Percentiles rank a stretch among this genome's conserved stretches.
Conservation (phyloP, 768 basidiomycete genomes). For the Hebeloma cylindrosporum region DNA sequence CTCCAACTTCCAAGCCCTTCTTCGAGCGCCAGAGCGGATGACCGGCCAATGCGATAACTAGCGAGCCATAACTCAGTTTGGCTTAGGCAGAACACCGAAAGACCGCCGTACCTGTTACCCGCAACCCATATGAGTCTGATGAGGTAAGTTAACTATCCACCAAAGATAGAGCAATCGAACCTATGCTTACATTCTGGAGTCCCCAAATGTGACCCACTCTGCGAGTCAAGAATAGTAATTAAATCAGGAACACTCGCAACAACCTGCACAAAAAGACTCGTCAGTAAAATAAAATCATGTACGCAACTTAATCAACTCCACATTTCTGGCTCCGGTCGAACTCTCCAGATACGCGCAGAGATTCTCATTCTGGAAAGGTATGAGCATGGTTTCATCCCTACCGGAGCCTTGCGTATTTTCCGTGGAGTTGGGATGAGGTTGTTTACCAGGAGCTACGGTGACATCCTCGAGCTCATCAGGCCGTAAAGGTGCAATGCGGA, state of each 20-base stretch:
- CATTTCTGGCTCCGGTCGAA: constrained; percentile 27
- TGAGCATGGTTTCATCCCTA: constrained; percentile 31
- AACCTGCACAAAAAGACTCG: constrained; percentile 29
- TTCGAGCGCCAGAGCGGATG: constrained; percentile 56
- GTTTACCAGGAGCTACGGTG: not conserved
- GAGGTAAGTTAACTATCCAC: not conserved
- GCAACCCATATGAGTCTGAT: constrained; percentile 51
- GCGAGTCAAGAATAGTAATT: constrained; percentile 62
- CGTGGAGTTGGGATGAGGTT: not conserved
- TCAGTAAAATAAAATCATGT: not conserved
- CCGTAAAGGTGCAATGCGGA: constrained; percentile 28
- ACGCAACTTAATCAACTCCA: constrained; percentile 11
- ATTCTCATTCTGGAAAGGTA: constrained; percentile 68
- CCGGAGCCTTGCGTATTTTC: constrained; percentile 1
- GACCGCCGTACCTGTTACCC: constrained; percentile 53
- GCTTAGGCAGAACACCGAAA: no score
- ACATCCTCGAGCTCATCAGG: constrained; percentile 31
- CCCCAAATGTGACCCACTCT: constrained; percentile 59
- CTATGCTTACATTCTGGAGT: constrained; percentile 46
- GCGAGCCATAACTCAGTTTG: not conserved
- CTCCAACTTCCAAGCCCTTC: constrained; percentile 50
- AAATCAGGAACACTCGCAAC: constrained; percentile 64
- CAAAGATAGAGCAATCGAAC: not conserved
- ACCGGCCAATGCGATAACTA: constrained; percentile 38
- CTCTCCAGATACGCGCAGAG: constrained; percentile 45